Percentiles rank a stretch among this genome's conserved stretches.
These are phyloP conservation scores for Orbilia javanica DNA, from an alignment of 2,329 filamentous ascomycete species.

Conservation along the genomic window DNA sequence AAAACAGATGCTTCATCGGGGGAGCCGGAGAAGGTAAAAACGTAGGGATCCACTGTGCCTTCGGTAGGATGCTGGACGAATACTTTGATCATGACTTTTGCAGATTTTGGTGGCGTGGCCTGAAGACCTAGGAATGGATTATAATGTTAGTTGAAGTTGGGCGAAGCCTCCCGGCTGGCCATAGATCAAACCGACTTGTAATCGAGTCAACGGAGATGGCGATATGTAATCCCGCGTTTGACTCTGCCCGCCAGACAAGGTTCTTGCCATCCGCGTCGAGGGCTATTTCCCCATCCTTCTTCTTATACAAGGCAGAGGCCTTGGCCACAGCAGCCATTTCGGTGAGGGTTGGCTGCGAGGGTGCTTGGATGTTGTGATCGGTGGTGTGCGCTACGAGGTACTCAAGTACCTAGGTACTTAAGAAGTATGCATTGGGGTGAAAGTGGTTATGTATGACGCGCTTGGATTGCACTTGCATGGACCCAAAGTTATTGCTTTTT, in stretches of 20 bases:
- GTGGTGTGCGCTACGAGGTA: not conserved
- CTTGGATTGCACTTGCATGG: not conserved
- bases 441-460: not conserved
- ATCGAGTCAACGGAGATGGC: conserved; percentile 81
- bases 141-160: not conserved
- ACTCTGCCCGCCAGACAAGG: conserved; percentile 81
- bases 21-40: conserved; percentile 89
- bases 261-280: conserved; percentile 79
- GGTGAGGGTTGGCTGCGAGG: not conserved
- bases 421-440: too few relatives aligned
- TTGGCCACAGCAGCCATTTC: conserved; percentile 71
- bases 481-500: not conserved
- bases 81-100: conserved; percentile 95
- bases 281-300: conserved; percentile 88
- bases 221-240: conserved; percentile 68
- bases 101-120: conserved; percentile 86
- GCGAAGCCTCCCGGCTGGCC: conserved; percentile 68
- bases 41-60: conserved; percentile 71
- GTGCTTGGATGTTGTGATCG: not conserved
- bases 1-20: conserved; percentile 86
- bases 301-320: conserved; percentile 86
- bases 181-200: conserved; percentile 75
- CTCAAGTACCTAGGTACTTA: not conserved
- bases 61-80: conserved; percentile 71
- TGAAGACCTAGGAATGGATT: conserved; percentile 76